A percentile compares a stretch with the other conserved stretches of the same genome.
Evolutionary conservation across 1,284 basidiomycete species (phyloP).

Genomic region (Cystobasidium pallidum): DNA sequence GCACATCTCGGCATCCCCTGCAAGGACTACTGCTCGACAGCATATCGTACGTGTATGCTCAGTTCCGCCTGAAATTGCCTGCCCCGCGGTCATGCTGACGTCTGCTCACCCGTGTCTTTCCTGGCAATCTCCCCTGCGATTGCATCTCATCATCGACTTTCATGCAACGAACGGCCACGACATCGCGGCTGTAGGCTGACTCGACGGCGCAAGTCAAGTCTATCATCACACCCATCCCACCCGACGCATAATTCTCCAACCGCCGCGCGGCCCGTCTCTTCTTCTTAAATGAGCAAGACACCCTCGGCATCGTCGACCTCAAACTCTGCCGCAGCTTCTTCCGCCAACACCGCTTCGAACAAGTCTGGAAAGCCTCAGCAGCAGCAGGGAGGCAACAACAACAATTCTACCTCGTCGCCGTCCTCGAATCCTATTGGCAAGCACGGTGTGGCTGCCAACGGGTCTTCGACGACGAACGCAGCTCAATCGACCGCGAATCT

Average conservation of each 20-base stretch:
- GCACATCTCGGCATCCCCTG: not conserved
- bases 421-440: conserved; percentile 36
- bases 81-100: conserved; percentile 9
- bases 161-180: no score
- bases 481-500: conserved; percentile 23
- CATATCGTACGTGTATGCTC: conserved; percentile 2
- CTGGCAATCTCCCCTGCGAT: not conserved
- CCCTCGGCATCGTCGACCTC: conserved; percentile 49
- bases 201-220: no score
- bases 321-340: conserved; percentile 48
- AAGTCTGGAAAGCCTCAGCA: conserved; percentile 35
- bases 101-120: not conserved
- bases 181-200: no score
- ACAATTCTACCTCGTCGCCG: conserved; percentile 1
- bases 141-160: conserved; percentile 11
- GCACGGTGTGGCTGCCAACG: conserved; percentile 46
- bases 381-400: conserved; percentile 38
- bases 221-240: no score
- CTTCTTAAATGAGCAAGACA: conserved; percentile 44
- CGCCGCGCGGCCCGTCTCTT: not conserved
- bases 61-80: not conserved
- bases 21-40: not conserved
- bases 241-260: not conserved
- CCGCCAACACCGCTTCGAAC: conserved; percentile 38
- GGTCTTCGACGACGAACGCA: conserved; percentile 30